Conservation (phyloP, 768 basidiomycete species). For the Paxillus rubicundulus region DNA sequence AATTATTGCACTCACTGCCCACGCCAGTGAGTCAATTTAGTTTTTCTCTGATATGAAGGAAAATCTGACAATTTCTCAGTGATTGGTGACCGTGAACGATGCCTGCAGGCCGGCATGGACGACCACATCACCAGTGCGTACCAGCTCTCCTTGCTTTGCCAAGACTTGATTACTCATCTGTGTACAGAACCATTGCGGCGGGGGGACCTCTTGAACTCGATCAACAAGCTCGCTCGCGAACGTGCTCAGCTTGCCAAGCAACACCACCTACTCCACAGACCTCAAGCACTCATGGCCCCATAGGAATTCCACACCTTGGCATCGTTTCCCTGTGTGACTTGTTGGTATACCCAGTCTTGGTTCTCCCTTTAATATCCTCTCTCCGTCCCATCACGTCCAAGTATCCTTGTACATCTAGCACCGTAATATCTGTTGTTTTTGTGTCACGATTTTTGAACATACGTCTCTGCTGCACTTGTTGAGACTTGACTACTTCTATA, state of each 20-base stretch:
- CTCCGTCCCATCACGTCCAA: background rate
- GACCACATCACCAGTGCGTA: conserved; percentile 78
- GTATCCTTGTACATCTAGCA: background rate
- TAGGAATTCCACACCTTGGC: conserved; percentile 5
- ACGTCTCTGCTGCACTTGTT: conserved; percentile 9
- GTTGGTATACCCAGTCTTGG: background rate
- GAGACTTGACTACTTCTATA: no score
- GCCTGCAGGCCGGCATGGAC: conserved; percentile 77
- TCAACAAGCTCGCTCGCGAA: conserved; percentile 75
- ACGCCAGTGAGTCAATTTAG: conserved; percentile 71
- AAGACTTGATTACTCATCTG: conserved; percentile 1
- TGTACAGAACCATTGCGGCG: conserved; percentile 70
- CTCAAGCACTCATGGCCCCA: conserved; percentile 30
- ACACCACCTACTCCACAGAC: conserved; percentile 30
- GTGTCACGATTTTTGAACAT: background rate
- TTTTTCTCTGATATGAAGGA: background rate
- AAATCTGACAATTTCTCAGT: conserved; percentile 43
- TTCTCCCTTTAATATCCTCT: background rate
- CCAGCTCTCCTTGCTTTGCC: background rate
- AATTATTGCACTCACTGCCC: conserved; percentile 95
- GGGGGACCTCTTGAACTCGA: conserved; percentile 76
- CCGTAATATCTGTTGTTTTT: no score
- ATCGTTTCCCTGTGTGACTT: background rate
- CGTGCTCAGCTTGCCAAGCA: conserved; percentile 39
- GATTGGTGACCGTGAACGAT: conserved; percentile 84